These are phyloP conservation scores for Boletus insuetus DNA, from an alignment of 768 basidiomycete species.

Conservation along the genomic window DNA sequence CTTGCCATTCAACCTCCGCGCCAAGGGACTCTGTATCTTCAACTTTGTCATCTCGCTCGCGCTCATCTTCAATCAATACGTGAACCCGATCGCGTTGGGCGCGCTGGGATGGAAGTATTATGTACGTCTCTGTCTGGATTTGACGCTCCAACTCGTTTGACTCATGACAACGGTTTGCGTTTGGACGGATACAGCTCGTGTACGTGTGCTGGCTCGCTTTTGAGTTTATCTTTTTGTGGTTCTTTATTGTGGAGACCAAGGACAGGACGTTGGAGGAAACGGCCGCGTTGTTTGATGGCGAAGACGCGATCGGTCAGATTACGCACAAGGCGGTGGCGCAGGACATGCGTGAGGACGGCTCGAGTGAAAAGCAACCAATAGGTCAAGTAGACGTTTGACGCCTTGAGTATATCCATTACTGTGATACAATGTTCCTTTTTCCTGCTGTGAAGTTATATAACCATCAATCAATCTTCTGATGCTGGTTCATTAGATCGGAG, in stretches of 20 bases:
- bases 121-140: neutral
- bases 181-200: constrained; percentile 9
- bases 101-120: constrained; percentile 51
- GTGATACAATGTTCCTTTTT: too few species aligned
- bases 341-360: neutral
- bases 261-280: constrained; percentile 68
- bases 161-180: neutral
- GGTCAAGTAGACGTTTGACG: neutral
- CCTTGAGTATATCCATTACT: too few species aligned
- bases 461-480: too few species aligned
- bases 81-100: constrained; percentile 72
- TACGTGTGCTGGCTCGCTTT: constrained; percentile 21
- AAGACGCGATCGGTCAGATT: constrained; percentile 28
- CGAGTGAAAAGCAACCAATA: constrained; percentile 5
- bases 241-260: constrained; percentile 21
- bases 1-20: constrained; percentile 74
- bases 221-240: constrained; percentile 13
- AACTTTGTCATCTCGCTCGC: constrained; percentile 63
- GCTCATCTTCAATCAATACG: constrained; percentile 75
- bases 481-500: too few species aligned
- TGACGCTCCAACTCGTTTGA: neutral
- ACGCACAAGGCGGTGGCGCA: constrained; percentile 9
- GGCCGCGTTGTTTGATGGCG: constrained; percentile 67
- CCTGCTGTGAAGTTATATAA: too few species aligned
- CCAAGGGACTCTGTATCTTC: constrained; percentile 78